Evolutionary conservation across 148 eudicot genomes (phyloP), one percentile per base, ranked within the genome.

Genomic region (Fagopyrum tataricum): DNA sequence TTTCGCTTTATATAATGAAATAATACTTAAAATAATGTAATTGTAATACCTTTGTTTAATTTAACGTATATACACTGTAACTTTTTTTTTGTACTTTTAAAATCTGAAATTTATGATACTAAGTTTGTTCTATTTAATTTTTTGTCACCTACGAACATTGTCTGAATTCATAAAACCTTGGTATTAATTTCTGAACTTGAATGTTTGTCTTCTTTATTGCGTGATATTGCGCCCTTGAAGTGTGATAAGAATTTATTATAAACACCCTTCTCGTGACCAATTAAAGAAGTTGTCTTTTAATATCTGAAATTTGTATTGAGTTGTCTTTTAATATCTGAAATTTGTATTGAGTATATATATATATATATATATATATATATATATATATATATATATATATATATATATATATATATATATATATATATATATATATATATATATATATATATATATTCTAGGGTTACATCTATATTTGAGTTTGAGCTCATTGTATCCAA

Each of bases 121-220:
- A 31, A 31, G 37, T 31, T 31, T 31, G 37, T 31, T 51, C 21
- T 51, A n/a, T 53, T 6, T 55, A 20, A 31, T 31, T 31, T 31
- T 31, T 31, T 31, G 37, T 31, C 37, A 31, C 37, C 37, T 31
- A 31, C 37, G 37, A 31, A 46, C 49, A 46, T 46, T 46, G 48
- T 44, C 48, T 7, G 12, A 44, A 46, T 5, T 46, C 49, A 31
- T 31, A 31, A 31, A 31, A 31, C 37, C 37, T 31, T 31, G 1
- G 37, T 31, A 31, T 31, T 31, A 31, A 55, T 13, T 20, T 55
- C 24, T 21, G n/a, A 61, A 61, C 59, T 23, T 51, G 39, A 62
- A 18, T 53, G 26, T 70, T 51, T 41, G 26, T 68, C 26, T 43
- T 67, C 72, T 48, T 41, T 49, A 26, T 76, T 46, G 70, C 31